phyloP scores from a whole-genome alignment of 75 land plant genomes.

The Chamaecyparis obtusa region DNA sequence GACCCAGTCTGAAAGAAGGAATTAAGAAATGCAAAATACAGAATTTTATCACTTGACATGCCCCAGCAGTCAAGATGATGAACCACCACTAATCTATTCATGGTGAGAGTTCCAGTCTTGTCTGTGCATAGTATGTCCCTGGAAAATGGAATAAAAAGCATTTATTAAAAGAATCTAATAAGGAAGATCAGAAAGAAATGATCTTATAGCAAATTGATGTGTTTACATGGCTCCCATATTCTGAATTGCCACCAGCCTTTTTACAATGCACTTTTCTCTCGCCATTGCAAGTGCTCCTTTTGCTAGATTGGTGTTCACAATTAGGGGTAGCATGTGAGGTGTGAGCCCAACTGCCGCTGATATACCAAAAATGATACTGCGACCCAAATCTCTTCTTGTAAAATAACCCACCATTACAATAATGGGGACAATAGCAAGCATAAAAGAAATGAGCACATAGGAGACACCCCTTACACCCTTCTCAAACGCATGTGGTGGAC shows the following conservation, averaged over 20 bases:
- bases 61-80: slow-evolving; percentile 45
- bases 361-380: slow-evolving; percentile 44
- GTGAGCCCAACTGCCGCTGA: slow-evolving; percentile 64
- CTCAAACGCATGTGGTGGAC: slow-evolving; percentile 46
- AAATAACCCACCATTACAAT: slow-evolving; percentile 26
- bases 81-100: slow-evolving; percentile 42
- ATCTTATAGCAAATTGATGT: neutral
- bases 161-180: neutral
- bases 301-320: slow-evolving; percentile 58
- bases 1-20: slow-evolving; percentile 56
- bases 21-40: slow-evolving; percentile 50
- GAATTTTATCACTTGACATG: slow-evolving; percentile 29
- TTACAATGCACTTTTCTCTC: slow-evolving; percentile 54
- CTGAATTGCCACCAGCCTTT: slow-evolving; percentile 44
- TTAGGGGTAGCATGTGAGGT: slow-evolving; percentile 62
- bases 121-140: slow-evolving; percentile 66
- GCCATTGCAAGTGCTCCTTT: slow-evolving; percentile 64
- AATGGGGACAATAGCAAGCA: slow-evolving; percentile 42
- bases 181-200: neutral
- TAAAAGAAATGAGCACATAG: slow-evolving; percentile 39
- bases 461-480: slow-evolving; percentile 42
- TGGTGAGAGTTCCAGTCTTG: slow-evolving; percentile 64
- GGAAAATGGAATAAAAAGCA: neutral
- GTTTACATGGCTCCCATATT: slow-evolving; percentile 69
- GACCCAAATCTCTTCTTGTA: slow-evolving; percentile 24